Base-by-base conservation (phyloP, 1,284 basidiomycete species). In the Moniliella sp. region DNA sequence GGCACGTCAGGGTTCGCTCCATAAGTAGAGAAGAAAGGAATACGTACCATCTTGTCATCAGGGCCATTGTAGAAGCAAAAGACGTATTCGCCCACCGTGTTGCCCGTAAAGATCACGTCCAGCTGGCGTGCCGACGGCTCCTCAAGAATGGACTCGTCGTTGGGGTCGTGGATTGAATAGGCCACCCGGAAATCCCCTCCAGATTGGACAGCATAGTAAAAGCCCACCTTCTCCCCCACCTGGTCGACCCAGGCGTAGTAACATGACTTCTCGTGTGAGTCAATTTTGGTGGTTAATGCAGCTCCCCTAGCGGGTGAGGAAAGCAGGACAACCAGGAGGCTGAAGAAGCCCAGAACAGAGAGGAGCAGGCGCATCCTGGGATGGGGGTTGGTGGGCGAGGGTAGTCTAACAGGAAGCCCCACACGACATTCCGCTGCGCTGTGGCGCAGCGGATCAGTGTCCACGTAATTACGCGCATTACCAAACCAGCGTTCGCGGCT, bases 1-100 rank as follows among this genome's bases (percentile, higher is more conserved):
- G 11, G 23, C 3, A 31, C 1, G 25, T 36, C 5, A 19, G 4
- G 16, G 25, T 10, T n/a, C 10, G 8, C n/a, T 23, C 21, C 7
- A 23, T 23, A 7, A 23, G 14, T 12, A 15, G 11, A 10, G 16
- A 15, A 7, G 7, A 13, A 7, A n/a, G n/a, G n/a, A n/a, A n/a
- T 88, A n/a, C n/a, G n/a, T n/a, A n/a, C n/a, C n/a, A n/a, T n/a
- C n/a, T n/a, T n/a, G n/a, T n/a, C n/a, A n/a, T n/a, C n/a, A n/a
- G n/a, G n/a, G n/a, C n/a, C 81, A 63, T 97, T 99, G 59, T 84
- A 78, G 61, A 99, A 93, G 66, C 91, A 99, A 66, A 99, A 97
- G 2, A 82, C 67, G 64, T 94, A 94, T 69, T 99, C 91, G 50
- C 88, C 88, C 35, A 77, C 70, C 21, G 71, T 71, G 64, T 93